These are phyloP conservation scores for Umbelopsis sp. DNA, from an alignment of 192 early-diverging fungal genomes.

Conservation along the genomic window DNA sequence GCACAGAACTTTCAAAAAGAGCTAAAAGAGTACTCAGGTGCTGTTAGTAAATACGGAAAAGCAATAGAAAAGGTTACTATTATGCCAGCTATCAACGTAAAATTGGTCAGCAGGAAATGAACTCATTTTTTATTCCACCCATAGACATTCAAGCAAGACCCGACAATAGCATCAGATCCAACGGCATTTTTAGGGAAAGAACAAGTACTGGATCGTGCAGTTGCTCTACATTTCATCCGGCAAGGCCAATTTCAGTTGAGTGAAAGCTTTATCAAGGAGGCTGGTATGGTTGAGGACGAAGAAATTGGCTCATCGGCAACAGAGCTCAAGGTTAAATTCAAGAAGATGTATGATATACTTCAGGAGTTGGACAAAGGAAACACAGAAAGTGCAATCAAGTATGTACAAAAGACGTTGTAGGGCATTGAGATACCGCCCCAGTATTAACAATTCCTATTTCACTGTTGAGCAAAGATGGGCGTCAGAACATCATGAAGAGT, in stretches of 20 bases:
- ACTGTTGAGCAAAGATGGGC: slow-evolving; percentile 68
- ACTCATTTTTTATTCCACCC: slow-evolving; percentile 5
- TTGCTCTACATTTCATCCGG: slow-evolving; percentile 80
- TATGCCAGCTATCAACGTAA: background rate
- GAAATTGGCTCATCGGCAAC: slow-evolving; percentile 48
- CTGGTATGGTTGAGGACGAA: slow-evolving; percentile 19
- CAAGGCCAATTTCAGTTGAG: slow-evolving; percentile 87
- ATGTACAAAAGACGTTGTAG: slow-evolving; percentile 21
- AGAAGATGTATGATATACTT: slow-evolving; percentile 81
- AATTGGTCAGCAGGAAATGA: slow-evolving; percentile 20
- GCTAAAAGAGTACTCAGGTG: slow-evolving; percentile 65
- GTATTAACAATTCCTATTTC: background rate
- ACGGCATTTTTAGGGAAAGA: slow-evolving; percentile 76
- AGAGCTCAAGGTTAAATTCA: slow-evolving; percentile 65
- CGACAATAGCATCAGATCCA: slow-evolving; percentile 63
- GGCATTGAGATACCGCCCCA: background rate
- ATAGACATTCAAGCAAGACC: slow-evolving; percentile 71
- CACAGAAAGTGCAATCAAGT: slow-evolving; percentile 64
- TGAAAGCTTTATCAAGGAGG: slow-evolving; percentile 57
- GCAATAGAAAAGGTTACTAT: slow-evolving; percentile 66
- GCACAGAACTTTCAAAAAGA: slow-evolving; percentile 44
- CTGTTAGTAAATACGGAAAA: slow-evolving; percentile 70
- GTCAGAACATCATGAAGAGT: slow-evolving; percentile 46
- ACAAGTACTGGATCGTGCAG: slow-evolving; percentile 57
- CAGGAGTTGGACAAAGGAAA: slow-evolving; percentile 60